Percentiles rank a stretch among this genome's conserved stretches.
Conservation (phyloP, 2,329 filamentous ascomycete species). For the Chrysosporium keratinophilum region DNA sequence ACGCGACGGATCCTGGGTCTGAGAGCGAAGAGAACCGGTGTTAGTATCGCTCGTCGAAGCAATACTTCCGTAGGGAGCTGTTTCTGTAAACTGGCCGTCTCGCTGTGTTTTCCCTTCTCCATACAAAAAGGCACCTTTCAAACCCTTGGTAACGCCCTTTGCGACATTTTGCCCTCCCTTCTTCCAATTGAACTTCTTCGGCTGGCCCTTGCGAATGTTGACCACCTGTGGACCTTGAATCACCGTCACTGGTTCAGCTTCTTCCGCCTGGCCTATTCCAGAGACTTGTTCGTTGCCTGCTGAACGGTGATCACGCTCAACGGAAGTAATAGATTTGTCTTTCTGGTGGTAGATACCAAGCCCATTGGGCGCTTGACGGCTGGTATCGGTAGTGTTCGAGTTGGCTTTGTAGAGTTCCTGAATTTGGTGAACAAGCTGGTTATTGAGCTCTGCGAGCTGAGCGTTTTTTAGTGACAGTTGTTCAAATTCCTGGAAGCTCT, state of each 20-base stretch:
- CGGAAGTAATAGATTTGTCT: slow-evolving; percentile 39
- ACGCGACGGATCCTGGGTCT: slow-evolving; percentile 37
- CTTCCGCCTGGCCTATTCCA: slow-evolving; percentile 49
- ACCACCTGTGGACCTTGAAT: slow-evolving; percentile 78
- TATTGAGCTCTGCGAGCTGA: slow-evolving; percentile 89
- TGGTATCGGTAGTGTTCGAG: slow-evolving; percentile 37
- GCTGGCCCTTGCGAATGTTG: slow-evolving; percentile 85
- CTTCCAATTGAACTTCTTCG: slow-evolving; percentile 98
- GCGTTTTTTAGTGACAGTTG: slow-evolving; percentile 89
- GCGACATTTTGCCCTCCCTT: slow-evolving; percentile 89
- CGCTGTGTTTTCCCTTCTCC: slow-evolving; percentile 47
- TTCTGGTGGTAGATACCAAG: slow-evolving; percentile 54
- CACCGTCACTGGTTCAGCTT: slow-evolving; percentile 50
- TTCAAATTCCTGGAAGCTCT: slow-evolving; percentile 90
- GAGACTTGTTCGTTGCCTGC: slow-evolving; percentile 46
- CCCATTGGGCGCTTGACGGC: slow-evolving; percentile 36
- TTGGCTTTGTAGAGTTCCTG: slow-evolving; percentile 85
- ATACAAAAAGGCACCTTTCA: slow-evolving; percentile 81
- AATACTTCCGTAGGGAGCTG: slow-evolving; percentile 55
- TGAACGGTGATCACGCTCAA: slow-evolving; percentile 36
- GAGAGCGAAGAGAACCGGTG: slow-evolving; percentile 28
- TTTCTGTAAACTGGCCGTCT: slow-evolving; percentile 49
- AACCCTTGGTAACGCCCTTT: slow-evolving; percentile 85
- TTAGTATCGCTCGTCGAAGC: slow-evolving; percentile 19
- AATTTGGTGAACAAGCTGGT: slow-evolving; percentile 86